Evolutionary conservation across 129 eudicot genomes (phyloP), one percentile per base, ranked within the genome.

Genomic region (Solidago caesia): DNA sequence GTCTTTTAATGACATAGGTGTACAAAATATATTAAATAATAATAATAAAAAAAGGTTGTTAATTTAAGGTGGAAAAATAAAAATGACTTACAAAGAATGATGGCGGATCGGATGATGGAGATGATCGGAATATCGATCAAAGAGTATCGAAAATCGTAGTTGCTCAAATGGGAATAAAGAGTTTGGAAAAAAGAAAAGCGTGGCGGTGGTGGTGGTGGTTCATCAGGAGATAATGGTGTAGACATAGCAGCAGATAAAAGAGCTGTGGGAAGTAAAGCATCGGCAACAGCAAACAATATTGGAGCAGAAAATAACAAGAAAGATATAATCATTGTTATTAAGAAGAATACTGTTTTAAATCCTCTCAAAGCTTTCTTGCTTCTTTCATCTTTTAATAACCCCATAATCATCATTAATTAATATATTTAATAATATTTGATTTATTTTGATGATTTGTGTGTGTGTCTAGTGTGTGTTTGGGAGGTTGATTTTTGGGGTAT

Each of bases 221-320:
- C 44, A 65, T 72, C 73, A 6, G 61, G n/a, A 65, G 71, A 21
- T 21, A 21, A 21, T 21, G 21, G 77, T 6, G 82, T 4, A 6
- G 83, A 79, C 7, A 81, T 60, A 10, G 97, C 82, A 45, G 93
- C 89, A 5, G 97, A 94, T 3, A 90, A 68, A 4, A 94, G 75
- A 64, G 96, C 96, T 43, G 96, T 83, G 0, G 98, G 98, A 64
- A 94, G 86, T 12, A 90, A 73, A 64, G 98, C 91, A 27, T 94
- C 98, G 48, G 98, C 97, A 46, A 94, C 76, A 68, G 81, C 86
- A 15, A 94, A 80, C 0, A 94, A 71, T 29, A 94, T 83, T 7
- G 98, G 98, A 8, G 98, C 98, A 4, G 96, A 94, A 74, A 94
- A 85, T 39, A 90, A 48, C 12, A 94, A 72, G 47, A 94, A 82